phyloP scores from a whole-genome alignment of 192 early-diverging fungal genomes.

The Rhizophagus sp. region DNA sequence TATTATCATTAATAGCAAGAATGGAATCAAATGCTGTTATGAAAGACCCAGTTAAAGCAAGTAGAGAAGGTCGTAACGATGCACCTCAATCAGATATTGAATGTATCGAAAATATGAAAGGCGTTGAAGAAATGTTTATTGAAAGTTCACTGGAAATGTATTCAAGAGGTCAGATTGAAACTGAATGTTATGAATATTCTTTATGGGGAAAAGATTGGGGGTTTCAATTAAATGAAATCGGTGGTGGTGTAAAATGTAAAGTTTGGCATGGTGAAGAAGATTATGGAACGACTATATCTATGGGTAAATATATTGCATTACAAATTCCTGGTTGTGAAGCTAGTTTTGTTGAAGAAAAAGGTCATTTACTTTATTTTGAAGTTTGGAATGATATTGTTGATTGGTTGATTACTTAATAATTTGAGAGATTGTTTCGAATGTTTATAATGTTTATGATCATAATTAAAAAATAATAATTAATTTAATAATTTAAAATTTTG shows the following conservation, averaged over 20 bases:
- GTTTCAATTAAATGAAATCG: slow-evolving; percentile 22
- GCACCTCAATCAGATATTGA: slow-evolving; percentile 9
- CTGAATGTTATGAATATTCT: slow-evolving; percentile 23
- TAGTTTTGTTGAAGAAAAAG: slow-evolving; percentile 18
- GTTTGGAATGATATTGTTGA: slow-evolving; percentile 32
- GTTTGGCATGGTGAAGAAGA: slow-evolving; percentile 32
- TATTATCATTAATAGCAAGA: slow-evolving; percentile 21
- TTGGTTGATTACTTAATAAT: not conserved
- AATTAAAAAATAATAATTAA: too few relatives aligned
- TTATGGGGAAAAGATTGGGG: slow-evolving; percentile 35
- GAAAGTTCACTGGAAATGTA: slow-evolving; percentile 21
- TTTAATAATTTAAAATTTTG: too few relatives aligned
- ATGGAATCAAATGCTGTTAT: slow-evolving; percentile 6
- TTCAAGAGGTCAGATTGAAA: slow-evolving; percentile 23
- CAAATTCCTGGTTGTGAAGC: slow-evolving; percentile 25
- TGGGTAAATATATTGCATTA: slow-evolving; percentile 30
- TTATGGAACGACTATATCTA: slow-evolving; percentile 8
- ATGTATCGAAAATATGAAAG: not conserved
- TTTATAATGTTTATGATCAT: too few relatives aligned
- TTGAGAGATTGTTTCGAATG: too few relatives aligned
- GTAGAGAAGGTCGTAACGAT: not conserved
- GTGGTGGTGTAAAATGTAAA: slow-evolving; percentile 17
- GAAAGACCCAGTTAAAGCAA: slow-evolving; percentile 16
- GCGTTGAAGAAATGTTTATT: slow-evolving; percentile 27
- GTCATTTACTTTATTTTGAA: slow-evolving; percentile 31